Evolutionary conservation across 805 yeast species (phyloP), one percentile per base, ranked within the genome.

Genomic region (Zygosaccharomyces kombuchaensis): DNA sequence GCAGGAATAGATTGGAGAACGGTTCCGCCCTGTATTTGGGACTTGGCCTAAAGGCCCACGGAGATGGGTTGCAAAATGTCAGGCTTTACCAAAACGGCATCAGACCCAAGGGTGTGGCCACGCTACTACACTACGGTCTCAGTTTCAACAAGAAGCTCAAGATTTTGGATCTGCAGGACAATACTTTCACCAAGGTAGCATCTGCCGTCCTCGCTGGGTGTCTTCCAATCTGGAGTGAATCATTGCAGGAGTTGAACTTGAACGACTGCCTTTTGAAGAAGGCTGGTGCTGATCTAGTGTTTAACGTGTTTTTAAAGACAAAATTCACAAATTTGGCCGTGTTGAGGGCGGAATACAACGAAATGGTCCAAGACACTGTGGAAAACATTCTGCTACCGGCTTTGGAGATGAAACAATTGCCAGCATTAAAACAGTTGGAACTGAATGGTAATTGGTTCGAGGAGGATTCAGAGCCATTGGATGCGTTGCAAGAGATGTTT

Each of bases 51-150:
- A 84, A 84, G 63, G 82, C 84, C 43, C 96, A 93, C 66, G 74
- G 77, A 35, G 78, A 81, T 43, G 67, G 61, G 4, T 73, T 90
- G 61, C 79, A 85, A 65, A 79, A 74, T 48, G 80, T 90, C 29
- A 81, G 85, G 63, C 74, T 93, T 55, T 91, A 88, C 63, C 99
- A 93, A 71, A 93, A 93, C 66, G 99, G 99, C 63, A 93, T 93
- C 53, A 82, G 99, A 68, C 98, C 96, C 44, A 82, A 80, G 46
- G 99, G 99, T 56, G 82, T 91, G 45, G 77, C 83, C 52, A 81
- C 77, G 55, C 75, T 91, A 59, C 73, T 91, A 54, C 69, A 71
- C 14, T 76, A 83, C 43, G 98, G 97, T 46, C 77, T 93, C 58
- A 66, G 76, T 36, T 64, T 73, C 51, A 81, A 86, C 62, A 71